These are phyloP conservation scores for Verticillium albo-atrum DNA, from an alignment of 2,329 filamentous ascomycete species.

Conservation along the genomic window DNA sequence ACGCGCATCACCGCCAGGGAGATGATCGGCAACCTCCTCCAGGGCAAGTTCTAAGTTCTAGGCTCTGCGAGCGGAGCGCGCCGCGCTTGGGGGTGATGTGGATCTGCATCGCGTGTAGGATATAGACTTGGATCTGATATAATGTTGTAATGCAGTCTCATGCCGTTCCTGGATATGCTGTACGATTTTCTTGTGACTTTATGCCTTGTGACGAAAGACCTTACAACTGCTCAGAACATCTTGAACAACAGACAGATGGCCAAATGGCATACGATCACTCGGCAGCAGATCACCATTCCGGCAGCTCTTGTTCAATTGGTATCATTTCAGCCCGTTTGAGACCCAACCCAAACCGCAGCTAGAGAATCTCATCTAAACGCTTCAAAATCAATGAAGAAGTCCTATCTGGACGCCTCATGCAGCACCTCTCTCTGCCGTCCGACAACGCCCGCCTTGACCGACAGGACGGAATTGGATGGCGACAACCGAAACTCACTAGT, in stretches of 20 bases:
- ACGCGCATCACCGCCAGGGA: conserved; percentile 66
- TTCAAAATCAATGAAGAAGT: background rate
- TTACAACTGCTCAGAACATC: too few relatives aligned
- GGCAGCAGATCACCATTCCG: too few relatives aligned
- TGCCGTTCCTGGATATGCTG: background rate
- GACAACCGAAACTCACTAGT: background rate
- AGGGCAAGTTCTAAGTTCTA: conserved; percentile 63
- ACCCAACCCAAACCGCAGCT: background rate
- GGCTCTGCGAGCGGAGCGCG: too few relatives aligned
- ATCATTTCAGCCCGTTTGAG: background rate
- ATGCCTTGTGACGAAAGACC: too few relatives aligned
- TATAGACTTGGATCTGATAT: background rate
- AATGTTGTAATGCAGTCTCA: background rate
- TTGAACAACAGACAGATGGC: too few relatives aligned
- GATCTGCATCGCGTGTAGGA: background rate
- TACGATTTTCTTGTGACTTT: background rate
- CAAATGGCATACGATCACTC: too few relatives aligned
- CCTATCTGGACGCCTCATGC: background rate
- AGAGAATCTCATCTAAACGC: background rate
- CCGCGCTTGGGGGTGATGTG: too few relatives aligned
- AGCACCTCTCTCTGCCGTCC: background rate
- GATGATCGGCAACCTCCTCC: conserved; percentile 69
- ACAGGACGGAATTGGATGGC: background rate
- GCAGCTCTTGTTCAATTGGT: background rate
- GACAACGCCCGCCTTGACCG: background rate